phyloP scores from a whole-genome alignment of 140 eudicot species.

The Cichorium intybus region DNA sequence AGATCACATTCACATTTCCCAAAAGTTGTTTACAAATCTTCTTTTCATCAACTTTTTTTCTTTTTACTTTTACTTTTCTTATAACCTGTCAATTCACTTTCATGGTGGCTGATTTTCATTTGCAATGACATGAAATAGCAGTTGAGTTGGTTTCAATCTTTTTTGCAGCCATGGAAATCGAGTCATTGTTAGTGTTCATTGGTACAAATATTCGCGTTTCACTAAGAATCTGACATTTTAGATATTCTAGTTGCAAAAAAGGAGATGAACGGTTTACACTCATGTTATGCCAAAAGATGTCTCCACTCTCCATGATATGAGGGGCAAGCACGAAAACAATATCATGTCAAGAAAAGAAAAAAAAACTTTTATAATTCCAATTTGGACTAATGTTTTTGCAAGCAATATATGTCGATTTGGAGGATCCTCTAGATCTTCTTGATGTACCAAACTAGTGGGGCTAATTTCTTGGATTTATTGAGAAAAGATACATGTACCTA shows the following conservation, averaged over 20 bases:
- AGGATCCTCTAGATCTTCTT: background rate
- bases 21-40: constrained; percentile 24
- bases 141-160: background rate
- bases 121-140: constrained; percentile 3
- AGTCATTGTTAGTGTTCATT: background rate
- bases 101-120: constrained; percentile 31
- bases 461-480: constrained; percentile 1
- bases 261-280: background rate
- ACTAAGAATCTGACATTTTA: constrained; percentile 3
- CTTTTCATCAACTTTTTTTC: constrained; percentile 33
- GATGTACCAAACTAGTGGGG: constrained; percentile 17
- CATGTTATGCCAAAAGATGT: no score
- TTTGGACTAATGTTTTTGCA: constrained; percentile 1
- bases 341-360: background rate
- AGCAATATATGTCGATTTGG: background rate
- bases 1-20: constrained; percentile 24
- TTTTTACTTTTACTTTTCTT: constrained; percentile 33
- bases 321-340: background rate
- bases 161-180: background rate
- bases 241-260: background rate
- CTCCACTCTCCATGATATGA: no score
- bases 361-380: background rate
- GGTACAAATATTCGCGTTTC: background rate
- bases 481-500: constrained; percentile 8
- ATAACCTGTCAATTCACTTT: constrained; percentile 30